Percentiles rank a stretch among this genome's conserved stretches.
phyloP scores from a whole-genome alignment of 2,329 filamentous ascomycete genomes.

The Dendryphion nanum region DNA sequence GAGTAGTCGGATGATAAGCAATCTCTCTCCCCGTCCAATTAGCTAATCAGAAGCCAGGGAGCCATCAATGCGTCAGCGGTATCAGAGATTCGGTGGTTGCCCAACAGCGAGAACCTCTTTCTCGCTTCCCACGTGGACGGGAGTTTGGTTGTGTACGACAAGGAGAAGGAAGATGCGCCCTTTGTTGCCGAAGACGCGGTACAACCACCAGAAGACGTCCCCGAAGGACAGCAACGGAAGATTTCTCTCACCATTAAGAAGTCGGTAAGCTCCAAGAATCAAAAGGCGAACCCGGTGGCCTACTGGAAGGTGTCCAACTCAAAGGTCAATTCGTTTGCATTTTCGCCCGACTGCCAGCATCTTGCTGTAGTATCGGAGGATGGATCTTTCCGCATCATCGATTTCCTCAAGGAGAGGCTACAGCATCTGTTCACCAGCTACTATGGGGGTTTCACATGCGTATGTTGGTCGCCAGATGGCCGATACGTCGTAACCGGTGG shows the following conservation, averaged over 20 bases:
- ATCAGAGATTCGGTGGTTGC: constrained; percentile 87
- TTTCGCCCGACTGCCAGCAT: constrained; percentile 85
- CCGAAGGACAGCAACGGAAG: constrained; percentile 32
- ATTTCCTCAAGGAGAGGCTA: constrained; percentile 79
- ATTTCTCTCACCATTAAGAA: constrained; percentile 71
- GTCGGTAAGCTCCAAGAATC: constrained; percentile 89
- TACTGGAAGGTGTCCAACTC: constrained; percentile 92
- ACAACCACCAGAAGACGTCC: constrained; percentile 21
- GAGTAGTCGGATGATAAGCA: constrained; percentile 10
- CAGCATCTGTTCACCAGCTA: constrained; percentile 85
- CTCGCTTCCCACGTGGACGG: constrained; percentile 91
- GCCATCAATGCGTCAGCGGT: constrained; percentile 79
- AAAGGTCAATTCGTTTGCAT: constrained; percentile 84
- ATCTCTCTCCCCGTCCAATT: background rate
- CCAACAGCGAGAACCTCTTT: constrained; percentile 89
- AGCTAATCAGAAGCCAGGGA: constrained; percentile 52
- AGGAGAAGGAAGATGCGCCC: constrained; percentile 86
- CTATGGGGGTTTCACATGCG: constrained; percentile 88
- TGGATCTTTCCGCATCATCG: constrained; percentile 82
- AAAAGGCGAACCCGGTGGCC: constrained; percentile 88
- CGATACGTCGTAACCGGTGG: constrained; percentile 94
- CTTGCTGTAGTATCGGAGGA: constrained; percentile 90
- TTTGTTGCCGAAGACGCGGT: constrained; percentile 67
- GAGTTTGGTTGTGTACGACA: constrained; percentile 89
- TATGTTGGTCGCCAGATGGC: constrained; percentile 96